These are phyloP conservation scores for Exsudoporus frostii DNA, from an alignment of 768 basidiomycete genomes.

Conservation along the genomic window DNA sequence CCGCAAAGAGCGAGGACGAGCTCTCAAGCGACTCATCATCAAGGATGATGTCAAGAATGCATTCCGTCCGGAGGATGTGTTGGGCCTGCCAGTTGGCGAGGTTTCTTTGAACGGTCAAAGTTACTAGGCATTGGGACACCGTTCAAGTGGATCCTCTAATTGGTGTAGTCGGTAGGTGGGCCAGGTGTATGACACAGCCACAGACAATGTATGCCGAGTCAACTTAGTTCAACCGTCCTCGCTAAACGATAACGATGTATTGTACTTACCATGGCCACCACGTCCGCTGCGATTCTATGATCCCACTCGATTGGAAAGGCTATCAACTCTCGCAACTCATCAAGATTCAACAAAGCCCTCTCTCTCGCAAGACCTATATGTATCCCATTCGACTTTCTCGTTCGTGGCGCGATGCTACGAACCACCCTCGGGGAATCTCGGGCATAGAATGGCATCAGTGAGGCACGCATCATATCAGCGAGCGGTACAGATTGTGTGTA, in stretches of 20 bases:
- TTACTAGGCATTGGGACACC: background rate
- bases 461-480: background rate
- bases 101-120: background rate
- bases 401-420: slow-evolving; percentile 73
- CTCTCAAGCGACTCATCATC: background rate
- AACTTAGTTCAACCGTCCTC: no score
- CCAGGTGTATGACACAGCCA: no score
- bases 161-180: no score
- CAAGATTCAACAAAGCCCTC: slow-evolving; percentile 89
- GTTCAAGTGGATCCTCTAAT: no score
- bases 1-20: background rate
- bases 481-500: background rate
- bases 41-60: no score
- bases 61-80: no score
- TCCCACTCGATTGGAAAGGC: slow-evolving; percentile 87
- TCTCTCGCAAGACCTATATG: slow-evolving; percentile 54
- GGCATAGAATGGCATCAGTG: background rate
- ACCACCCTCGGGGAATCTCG: slow-evolving; percentile 41
- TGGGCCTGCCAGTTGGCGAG: no score
- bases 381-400: slow-evolving; percentile 92
- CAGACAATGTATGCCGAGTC: no score
- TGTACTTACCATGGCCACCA: slow-evolving; percentile 11
- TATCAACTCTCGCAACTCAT: slow-evolving; percentile 96
- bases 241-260: no score
- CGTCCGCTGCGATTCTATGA: slow-evolving; percentile 43